Evolutionary conservation across 2,329 filamentous ascomycete species (phyloP), one percentile per base, ranked within the genome.

Genomic region (Coniochaeta sp.): DNA sequence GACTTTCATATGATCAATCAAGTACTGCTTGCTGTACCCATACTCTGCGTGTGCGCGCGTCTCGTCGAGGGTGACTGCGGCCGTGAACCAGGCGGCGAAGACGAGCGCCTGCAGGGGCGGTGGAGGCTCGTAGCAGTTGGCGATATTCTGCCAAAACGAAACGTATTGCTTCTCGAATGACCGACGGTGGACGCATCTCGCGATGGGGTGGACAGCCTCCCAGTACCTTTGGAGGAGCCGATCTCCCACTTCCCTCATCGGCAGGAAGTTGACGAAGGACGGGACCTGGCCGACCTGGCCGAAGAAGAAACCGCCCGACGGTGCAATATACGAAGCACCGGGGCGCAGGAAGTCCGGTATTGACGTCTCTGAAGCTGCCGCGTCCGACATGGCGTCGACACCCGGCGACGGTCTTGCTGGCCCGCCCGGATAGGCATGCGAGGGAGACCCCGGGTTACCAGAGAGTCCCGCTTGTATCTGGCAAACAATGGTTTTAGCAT

Each of bases 71-170:
- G 87, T 89, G 55, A 90, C 80, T 4, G 85, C 81, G 0, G 86
- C 88, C 44, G 86, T 87, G 65, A 93, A 87, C 73, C 90, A 79
- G 8, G 83, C 82, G 0, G 87, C 84, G 68, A 90, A 89, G 0
- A 91, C 77, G 26, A 91, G 75, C 1, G 88, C 86, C 70, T 91
- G 88, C 14, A 85, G 77, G 4, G 88, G 87, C 22, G 79, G 74
- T 2, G 82, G 75, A 8, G 88, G 88, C 70, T 90, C 86, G 44
- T 82, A 79, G 3, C 83, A 82, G 9, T 78, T 74, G 10, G 74
- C 73, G 36, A 89, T 78, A 50, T 85, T 79, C 4, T 81, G 78
- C 86, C 88, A 90, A 66, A 92, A 90, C 1, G 74, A 71, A 2
- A 79, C 72, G 66, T 91, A 91, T 52, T 86, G 80, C 19, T 75